phyloP scores from a whole-genome alignment of 1,139 yeast genomes.

The Nakaseomyces kungkrabaensis region DNA sequence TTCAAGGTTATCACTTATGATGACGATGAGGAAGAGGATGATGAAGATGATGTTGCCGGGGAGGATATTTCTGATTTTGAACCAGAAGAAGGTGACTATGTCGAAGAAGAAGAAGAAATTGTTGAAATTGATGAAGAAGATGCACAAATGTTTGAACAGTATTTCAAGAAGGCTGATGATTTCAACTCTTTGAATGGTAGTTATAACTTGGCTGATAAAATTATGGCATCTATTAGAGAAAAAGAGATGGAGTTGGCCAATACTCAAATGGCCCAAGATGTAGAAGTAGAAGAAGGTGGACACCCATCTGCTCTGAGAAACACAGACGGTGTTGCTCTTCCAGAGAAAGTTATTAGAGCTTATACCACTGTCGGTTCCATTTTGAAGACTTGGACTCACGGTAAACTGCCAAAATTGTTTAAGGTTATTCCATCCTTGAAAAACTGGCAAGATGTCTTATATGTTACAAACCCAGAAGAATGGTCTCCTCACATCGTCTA shows the following conservation, averaged over 20 bases:
- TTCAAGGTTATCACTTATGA: constrained; percentile 21
- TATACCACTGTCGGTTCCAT: constrained; percentile 86
- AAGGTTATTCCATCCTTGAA: constrained; percentile 85
- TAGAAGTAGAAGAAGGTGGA: constrained; percentile 19
- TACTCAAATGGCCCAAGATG: constrained; percentile 13
- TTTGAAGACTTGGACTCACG: constrained; percentile 86
- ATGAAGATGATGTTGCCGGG: constrained; percentile 35
- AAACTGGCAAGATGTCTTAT: constrained; percentile 92
- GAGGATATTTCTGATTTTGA: constrained; percentile 46
- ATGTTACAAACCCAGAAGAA: constrained; percentile 79
- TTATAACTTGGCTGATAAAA: constrained; percentile 78
- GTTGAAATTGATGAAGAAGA: constrained; percentile 60
- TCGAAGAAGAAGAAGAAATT: constrained; percentile 44
- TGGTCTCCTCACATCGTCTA: constrained; percentile 98
- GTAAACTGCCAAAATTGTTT: constrained; percentile 88
- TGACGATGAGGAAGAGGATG: constrained; percentile 33
- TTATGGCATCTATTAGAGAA: constrained; percentile 78
- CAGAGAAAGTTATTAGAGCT: constrained; percentile 93
- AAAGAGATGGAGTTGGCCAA: constrained; percentile 38
- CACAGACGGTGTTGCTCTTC: constrained; percentile 58
- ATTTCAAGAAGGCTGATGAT: constrained; percentile 39
- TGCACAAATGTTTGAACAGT: constrained; percentile 59
- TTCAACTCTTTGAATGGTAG: constrained; percentile 35
- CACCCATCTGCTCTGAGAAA: constrained; percentile 15
- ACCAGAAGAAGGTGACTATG: constrained; percentile 38